Evolutionary conservation across 257 asterid genomes (phyloP).

Genomic region (Nicotiana knightiana): DNA sequence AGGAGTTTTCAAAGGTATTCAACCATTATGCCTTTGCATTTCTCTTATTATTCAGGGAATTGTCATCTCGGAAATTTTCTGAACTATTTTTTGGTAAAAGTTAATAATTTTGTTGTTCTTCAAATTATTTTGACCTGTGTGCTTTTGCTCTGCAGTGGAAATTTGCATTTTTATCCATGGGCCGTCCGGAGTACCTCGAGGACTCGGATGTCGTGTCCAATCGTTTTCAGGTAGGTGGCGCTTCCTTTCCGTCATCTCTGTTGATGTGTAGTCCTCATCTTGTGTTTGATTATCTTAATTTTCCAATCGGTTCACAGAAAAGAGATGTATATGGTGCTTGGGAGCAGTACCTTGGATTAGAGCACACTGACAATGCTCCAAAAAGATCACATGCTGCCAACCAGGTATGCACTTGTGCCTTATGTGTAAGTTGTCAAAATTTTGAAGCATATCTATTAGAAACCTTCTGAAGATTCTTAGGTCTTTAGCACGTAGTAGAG

Average conservation of each 20-base stretch:
- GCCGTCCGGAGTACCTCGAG: conserved; percentile 61
- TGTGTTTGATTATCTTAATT: conserved; percentile 9
- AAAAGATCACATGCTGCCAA: conserved; percentile 50
- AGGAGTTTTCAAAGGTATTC: conserved; percentile 60
- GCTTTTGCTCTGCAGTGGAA: conserved; percentile 45
- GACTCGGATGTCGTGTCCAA: conserved; percentile 50
- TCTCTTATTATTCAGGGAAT: not conserved
- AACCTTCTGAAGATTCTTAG: not conserved
- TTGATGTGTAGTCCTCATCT: not conserved
- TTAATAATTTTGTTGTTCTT: not conserved
- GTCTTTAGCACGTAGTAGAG: not conserved
- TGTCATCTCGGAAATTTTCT: not conserved
- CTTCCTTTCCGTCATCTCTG: conserved; percentile 4
- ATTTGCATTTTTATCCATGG: conserved; percentile 58
- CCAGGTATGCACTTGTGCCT: conserved; percentile 35
- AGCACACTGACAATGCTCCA: conserved; percentile 65
- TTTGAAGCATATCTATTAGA: not conserved
- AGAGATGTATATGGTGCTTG: conserved; percentile 68
- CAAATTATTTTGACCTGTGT: not conserved
- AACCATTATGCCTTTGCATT: conserved; percentile 4
- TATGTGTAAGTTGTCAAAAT: not conserved
- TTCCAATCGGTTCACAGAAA: conserved; percentile 32
- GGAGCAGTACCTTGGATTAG: conserved; percentile 71
- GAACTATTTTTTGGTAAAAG: not conserved
- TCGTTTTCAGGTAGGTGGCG: conserved; percentile 48